Percentiles rank a stretch among this genome's conserved stretches.
Evolutionary conservation across 1,284 basidiomycete genomes (phyloP).

Genomic region (Schizophyllum commune): DNA sequence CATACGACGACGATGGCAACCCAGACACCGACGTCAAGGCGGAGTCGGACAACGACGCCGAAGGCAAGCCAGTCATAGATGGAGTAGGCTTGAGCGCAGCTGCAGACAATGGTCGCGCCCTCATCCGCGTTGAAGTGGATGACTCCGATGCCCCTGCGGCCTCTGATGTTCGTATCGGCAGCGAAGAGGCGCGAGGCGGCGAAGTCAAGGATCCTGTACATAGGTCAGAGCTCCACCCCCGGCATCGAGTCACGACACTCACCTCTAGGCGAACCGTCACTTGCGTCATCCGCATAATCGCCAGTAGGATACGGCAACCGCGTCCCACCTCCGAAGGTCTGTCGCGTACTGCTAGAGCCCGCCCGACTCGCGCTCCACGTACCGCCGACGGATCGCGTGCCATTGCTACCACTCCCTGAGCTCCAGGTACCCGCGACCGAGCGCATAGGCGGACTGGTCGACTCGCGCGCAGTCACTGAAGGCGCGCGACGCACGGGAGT

Average conservation of each 20-base stretch:
- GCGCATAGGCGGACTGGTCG: slow-evolving; percentile 57
- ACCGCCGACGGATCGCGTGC: too few relatives aligned
- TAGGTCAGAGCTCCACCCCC: too few relatives aligned
- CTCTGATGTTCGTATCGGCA: too few relatives aligned
- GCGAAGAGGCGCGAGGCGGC: too few relatives aligned
- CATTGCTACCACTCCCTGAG: slow-evolving; percentile 15
- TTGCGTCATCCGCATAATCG: slow-evolving; percentile 44
- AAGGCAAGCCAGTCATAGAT: not conserved
- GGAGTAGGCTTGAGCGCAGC: too few relatives aligned
- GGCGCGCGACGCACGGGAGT: slow-evolving; percentile 15
- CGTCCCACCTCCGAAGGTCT: slow-evolving; percentile 26
- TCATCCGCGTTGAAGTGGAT: too few relatives aligned
- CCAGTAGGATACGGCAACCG: slow-evolving; percentile 73
- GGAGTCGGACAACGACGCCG: slow-evolving; percentile 14
- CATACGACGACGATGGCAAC: slow-evolving; percentile 16
- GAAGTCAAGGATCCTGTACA: not conserved
- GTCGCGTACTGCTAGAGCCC: too few relatives aligned
- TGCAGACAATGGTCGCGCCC: too few relatives aligned
- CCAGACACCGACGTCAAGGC: slow-evolving; percentile 25
- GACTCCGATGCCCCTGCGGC: too few relatives aligned
- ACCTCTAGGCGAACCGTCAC: not conserved
- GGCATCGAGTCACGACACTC: too few relatives aligned
- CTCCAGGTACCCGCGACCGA: slow-evolving; percentile 16
- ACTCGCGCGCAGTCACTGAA: slow-evolving; percentile 37
- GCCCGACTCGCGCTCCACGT: too few relatives aligned